Conservation (phyloP, 495 filamentous ascomycete species). For the Amphirosellinia nigrospora region DNA sequence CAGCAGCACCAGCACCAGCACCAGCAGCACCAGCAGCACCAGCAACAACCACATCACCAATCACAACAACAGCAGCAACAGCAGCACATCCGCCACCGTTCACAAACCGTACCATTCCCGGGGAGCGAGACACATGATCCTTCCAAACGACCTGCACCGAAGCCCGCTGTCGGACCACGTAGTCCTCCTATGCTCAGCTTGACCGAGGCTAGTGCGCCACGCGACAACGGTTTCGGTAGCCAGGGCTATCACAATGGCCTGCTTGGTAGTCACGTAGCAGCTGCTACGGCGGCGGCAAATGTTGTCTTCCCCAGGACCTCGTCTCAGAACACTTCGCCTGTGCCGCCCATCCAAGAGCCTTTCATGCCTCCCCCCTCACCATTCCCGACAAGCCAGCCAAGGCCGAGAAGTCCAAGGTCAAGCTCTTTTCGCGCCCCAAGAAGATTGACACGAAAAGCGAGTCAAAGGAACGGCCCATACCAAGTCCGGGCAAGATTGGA, state of each 20-base stretch:
- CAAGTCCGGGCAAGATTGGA: slow-evolving; percentile 82
- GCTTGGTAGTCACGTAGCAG: slow-evolving; percentile 67
- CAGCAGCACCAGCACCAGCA: slow-evolving; percentile 64
- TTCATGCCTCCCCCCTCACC: slow-evolving; percentile 42
- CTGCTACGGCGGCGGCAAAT: slow-evolving; percentile 84
- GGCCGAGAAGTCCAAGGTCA: slow-evolving; percentile 85
- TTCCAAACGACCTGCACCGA: slow-evolving; percentile 42
- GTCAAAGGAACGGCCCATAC: slow-evolving; percentile 69
- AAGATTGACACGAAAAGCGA: slow-evolving; percentile 80
- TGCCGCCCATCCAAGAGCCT: slow-evolving; percentile 44
- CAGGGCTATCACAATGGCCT: slow-evolving; percentile 71
- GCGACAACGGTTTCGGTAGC: slow-evolving; percentile 56
- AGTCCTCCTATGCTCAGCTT: slow-evolving; percentile 64
- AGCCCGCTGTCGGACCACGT: slow-evolving; percentile 49
- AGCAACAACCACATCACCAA: slow-evolving; percentile 59
- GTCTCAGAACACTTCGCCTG: slow-evolving; percentile 57
- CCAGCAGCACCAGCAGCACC: slow-evolving; percentile 51
- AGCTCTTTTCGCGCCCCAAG: slow-evolving; percentile 88
- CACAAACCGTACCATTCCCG: slow-evolving; percentile 66
- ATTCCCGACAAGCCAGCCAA: slow-evolving; percentile 70
- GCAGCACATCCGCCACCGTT: slow-evolving; percentile 68
- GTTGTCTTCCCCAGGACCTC: slow-evolving; percentile 77
- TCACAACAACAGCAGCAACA: slow-evolving; percentile 55
- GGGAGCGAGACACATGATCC: slow-evolving; percentile 43
- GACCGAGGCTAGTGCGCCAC: slow-evolving; percentile 60